Base-by-base conservation (phyloP, 352 stramenopile genomes). In the Pythium aphanidermatum region DNA sequence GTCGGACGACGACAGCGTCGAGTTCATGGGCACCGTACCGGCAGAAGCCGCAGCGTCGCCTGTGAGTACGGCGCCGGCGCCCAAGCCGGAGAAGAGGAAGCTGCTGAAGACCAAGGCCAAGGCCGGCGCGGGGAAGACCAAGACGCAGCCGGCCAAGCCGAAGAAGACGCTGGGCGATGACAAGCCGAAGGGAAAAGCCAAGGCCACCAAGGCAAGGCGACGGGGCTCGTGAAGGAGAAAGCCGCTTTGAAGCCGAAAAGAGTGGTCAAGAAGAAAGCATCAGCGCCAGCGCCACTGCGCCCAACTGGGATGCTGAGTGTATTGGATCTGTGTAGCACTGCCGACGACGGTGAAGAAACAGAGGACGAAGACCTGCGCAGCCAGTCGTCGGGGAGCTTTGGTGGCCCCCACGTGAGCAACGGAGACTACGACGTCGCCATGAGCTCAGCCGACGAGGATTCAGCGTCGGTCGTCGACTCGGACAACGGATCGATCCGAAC, bases 261-360 rank as follows among this genome's bases (percentile, higher is more conserved):
- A 14, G 16, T 44, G 20, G 43, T 42, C n/a, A 13, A 28, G 10
- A 25, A 35, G 21, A 11, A 21, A 19, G 5, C 33, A 7, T n/a
- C 37, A 7, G 14, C 25, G 13, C 9, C 35, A 32, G 5, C 42
- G 23, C 24, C 39, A 1, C 8, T 36, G 26, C 57, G 41, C 28
- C 43, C 39, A 0, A 47, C 63, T 7, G 73, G 82, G 27, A 91
- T 91, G 79, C 58, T 91, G 38, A 91, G 79, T 34, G 70, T 91
- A 30, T 60, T 87, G 36, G 79, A 91, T 51, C 60, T 91, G 20
- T 88, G 75, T 45, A 84, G 75, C 50, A 74, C 57, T 31, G 70
- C 80, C 31, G 74, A 84, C 28, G 51, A 70, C 14, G 56, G 55
- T 27, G 43, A 39, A 16, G 52, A 64, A 12, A 42, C 46, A 5